These are phyloP conservation scores for Herpotrichia juniperi DNA, from an alignment of 2,329 filamentous ascomycete genomes.

Conservation along the genomic window DNA sequence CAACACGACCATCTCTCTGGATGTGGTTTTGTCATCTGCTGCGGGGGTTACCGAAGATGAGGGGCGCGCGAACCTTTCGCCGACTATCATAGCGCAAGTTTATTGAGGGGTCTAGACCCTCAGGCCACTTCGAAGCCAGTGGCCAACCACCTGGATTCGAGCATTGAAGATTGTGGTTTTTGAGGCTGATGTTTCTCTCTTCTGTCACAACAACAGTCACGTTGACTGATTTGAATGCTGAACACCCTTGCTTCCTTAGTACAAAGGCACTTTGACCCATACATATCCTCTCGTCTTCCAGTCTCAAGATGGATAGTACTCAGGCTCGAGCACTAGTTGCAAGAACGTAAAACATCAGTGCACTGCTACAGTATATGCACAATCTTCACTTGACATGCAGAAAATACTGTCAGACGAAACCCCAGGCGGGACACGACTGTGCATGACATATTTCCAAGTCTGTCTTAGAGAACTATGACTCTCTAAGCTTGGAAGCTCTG, in stretches of 20 bases:
- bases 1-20: background rate
- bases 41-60: background rate
- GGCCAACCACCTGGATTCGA: background rate
- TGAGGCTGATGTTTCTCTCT: no score
- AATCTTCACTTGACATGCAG: background rate
- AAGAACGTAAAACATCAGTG: no score
- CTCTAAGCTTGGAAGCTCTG: background rate
- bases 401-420: background rate
- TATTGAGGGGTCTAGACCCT: background rate
- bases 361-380: no score
- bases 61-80: background rate
- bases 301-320: no score
- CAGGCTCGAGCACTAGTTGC: no score
- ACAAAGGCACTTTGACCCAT: no score
- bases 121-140: background rate
- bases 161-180: no score
- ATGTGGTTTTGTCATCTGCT: background rate
- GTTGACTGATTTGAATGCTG: no score
- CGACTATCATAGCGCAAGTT: background rate
- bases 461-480: background rate
- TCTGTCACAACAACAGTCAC: no score
- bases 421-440: background rate
- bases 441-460: background rate
- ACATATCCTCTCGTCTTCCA: no score
- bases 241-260: no score